Conservation (phyloP, 164 flowering plant species). For the Dillenia suffruticosa region DNA sequence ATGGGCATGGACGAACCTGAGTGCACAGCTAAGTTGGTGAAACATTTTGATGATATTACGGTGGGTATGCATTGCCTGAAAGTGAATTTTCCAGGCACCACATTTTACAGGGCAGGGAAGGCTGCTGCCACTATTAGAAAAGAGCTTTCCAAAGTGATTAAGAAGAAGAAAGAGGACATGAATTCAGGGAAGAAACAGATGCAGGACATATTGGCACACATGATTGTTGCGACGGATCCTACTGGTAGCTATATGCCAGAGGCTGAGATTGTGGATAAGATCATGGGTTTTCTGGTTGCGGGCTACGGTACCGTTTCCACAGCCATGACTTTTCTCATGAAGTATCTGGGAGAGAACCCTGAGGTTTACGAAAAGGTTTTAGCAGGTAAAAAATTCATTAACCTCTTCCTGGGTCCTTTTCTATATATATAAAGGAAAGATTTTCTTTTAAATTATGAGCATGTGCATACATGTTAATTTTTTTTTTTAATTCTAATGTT, state of each 20-base stretch:
- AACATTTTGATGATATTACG: slow-evolving; percentile 16
- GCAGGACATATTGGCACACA: slow-evolving; percentile 31
- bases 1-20: slow-evolving; percentile 25
- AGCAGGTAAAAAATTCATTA: slow-evolving; percentile 17
- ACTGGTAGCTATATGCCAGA: slow-evolving; percentile 27
- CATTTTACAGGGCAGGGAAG: slow-evolving; percentile 18
- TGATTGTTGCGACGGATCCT: slow-evolving; percentile 29
- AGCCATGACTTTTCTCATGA: slow-evolving; percentile 32
- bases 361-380: slow-evolving; percentile 19
- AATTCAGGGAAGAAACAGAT: slow-evolving; percentile 3
- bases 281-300: slow-evolving; percentile 32
- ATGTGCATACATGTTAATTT: no score
- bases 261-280: slow-evolving; percentile 36
- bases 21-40: slow-evolving; percentile 15
- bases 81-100: slow-evolving; percentile 34
- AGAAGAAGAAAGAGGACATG: slow-evolving; percentile 24
- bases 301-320: slow-evolving; percentile 30
- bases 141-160: slow-evolving; percentile 20
- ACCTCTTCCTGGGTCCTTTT: no score
- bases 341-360: slow-evolving; percentile 31
- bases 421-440: no score
- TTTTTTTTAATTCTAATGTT: not conserved
- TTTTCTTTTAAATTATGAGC: no score
- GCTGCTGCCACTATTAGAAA: slow-evolving; percentile 21
- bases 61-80: slow-evolving; percentile 25